These are phyloP conservation scores for Apiospora arundinis DNA, from an alignment of 2,329 filamentous ascomycete species.

Conservation along the genomic window DNA sequence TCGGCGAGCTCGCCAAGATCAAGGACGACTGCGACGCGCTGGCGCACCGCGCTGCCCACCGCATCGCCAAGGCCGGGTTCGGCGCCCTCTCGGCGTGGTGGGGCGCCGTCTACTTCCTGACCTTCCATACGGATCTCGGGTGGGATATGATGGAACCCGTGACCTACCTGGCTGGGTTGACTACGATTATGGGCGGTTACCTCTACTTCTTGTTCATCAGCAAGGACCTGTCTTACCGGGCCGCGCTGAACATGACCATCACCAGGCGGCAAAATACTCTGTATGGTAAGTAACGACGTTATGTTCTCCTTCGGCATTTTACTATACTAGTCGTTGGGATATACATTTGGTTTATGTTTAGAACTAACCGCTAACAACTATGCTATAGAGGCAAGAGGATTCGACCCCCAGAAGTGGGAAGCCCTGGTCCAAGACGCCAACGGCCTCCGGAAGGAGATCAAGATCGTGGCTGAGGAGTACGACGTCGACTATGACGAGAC, in stretches of 20 bases:
- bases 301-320: background rate
- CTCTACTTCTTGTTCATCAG: slow-evolving; percentile 95
- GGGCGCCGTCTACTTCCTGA: slow-evolving; percentile 78
- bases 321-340: too few species aligned
- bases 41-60: slow-evolving; percentile 78
- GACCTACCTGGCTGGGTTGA: slow-evolving; percentile 86
- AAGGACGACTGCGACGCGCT: slow-evolving; percentile 83
- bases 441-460: slow-evolving; percentile 77
- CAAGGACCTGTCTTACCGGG: slow-evolving; percentile 84
- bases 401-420: slow-evolving; percentile 81
- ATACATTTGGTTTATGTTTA: too few species aligned
- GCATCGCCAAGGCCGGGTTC: slow-evolving; percentile 82
- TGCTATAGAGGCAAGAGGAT: slow-evolving; percentile 67
- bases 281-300: slow-evolving; percentile 52
- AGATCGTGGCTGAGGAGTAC: slow-evolving; percentile 81
- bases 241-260: slow-evolving; percentile 86
- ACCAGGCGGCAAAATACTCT: slow-evolving; percentile 77
- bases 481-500: slow-evolving; percentile 89
- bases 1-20: slow-evolving; percentile 72
- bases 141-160: slow-evolving; percentile 94
- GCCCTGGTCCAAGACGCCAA: slow-evolving; percentile 81
- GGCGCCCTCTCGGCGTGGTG: slow-evolving; percentile 78
- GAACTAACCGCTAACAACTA: background rate
- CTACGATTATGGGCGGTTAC: slow-evolving; percentile 87
- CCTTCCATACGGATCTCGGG: slow-evolving; percentile 76